A percentile compares a stretch with the other conserved stretches of the same genome.
Evolutionary conservation across 2,329 filamentous ascomycete genomes (phyloP).

Genomic region (Magnaporthiopsis poae): DNA sequence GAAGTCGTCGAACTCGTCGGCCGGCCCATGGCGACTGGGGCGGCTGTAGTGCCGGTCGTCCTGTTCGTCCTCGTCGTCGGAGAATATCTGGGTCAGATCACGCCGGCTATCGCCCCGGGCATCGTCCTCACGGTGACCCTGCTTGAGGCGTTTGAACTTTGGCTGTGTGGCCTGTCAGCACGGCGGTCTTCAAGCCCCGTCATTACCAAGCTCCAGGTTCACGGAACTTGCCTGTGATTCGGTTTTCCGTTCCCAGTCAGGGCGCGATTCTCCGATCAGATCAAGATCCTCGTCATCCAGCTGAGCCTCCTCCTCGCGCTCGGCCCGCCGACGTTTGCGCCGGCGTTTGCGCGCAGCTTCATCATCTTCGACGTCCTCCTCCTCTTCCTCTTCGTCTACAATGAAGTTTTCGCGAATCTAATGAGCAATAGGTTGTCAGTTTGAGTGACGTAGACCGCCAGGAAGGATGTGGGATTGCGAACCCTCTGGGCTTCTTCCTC

Average conservation of each 20-base stretch:
- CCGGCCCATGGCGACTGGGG: constrained; percentile 47
- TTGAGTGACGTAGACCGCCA: background rate
- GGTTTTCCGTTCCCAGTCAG: constrained; percentile 57
- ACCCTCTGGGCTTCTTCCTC: constrained; percentile 74
- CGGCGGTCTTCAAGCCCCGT: background rate
- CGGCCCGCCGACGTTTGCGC: constrained; percentile 64
- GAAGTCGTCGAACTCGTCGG: constrained; percentile 85
- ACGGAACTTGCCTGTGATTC: constrained; percentile 54
- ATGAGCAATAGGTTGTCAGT: constrained; percentile 2
- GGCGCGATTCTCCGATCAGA: constrained; percentile 75
- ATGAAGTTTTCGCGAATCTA: constrained; percentile 93
- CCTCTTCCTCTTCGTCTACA: constrained; percentile 80
- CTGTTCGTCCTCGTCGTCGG: constrained; percentile 78
- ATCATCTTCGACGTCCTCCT: constrained; percentile 60
- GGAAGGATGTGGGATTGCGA: constrained; percentile 13
- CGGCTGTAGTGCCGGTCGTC: constrained; percentile 41
- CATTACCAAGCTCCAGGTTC: background rate
- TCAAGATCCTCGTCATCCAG: constrained; percentile 95
- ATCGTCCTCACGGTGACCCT: constrained; percentile 69
- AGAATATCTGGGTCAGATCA: constrained; percentile 86
- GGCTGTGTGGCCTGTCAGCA: constrained; percentile 38
- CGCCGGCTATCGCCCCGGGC: constrained; percentile 55
- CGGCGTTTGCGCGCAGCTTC: constrained; percentile 52
- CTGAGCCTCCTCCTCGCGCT: constrained; percentile 76
- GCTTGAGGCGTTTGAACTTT: constrained; percentile 94